Conservation (phyloP, 306 rosid genomes). For the Mimosa pudica region DNA sequence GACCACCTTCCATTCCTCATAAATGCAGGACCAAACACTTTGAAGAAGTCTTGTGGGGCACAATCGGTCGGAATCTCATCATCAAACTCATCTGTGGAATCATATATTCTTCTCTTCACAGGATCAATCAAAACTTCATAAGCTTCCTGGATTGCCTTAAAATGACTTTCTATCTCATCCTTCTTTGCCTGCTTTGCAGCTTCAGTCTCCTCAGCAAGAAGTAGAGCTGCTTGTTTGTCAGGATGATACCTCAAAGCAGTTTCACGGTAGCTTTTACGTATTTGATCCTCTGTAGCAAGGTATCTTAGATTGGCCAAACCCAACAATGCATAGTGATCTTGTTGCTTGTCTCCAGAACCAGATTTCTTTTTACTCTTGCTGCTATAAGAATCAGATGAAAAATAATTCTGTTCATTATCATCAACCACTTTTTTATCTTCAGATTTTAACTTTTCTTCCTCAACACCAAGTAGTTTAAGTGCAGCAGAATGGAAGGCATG, state of each 20-base stretch:
- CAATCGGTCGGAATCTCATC: slow-evolving; percentile 96
- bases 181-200: slow-evolving; percentile 78
- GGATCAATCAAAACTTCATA: slow-evolving; percentile 87
- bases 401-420: slow-evolving; percentile 61
- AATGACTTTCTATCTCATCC: slow-evolving; percentile 86
- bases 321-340: slow-evolving; percentile 96
- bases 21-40: slow-evolving; percentile 94
- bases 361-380: slow-evolving; percentile 93
- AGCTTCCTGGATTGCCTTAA: slow-evolving; percentile 91
- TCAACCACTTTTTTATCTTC: slow-evolving; percentile 55
- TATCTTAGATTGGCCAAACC: slow-evolving; percentile 89
- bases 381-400: slow-evolving; percentile 81
- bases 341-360: slow-evolving; percentile 67
- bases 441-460: slow-evolving; percentile 45
- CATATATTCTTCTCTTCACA: slow-evolving; percentile 84
- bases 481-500: slow-evolving; percentile 82
- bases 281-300: slow-evolving; percentile 96
- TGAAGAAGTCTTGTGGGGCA: slow-evolving; percentile 89
- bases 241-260: slow-evolving; percentile 95
- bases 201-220: slow-evolving; percentile 87
- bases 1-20: slow-evolving; percentile 99
- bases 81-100: slow-evolving; percentile 96
- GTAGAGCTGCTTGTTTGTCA: slow-evolving; percentile 88
- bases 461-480: slow-evolving; percentile 69
- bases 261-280: slow-evolving; percentile 86